Base-by-base conservation (phyloP, 2,329 filamentous ascomycete species). In the Sporothrix phasma region DNA sequence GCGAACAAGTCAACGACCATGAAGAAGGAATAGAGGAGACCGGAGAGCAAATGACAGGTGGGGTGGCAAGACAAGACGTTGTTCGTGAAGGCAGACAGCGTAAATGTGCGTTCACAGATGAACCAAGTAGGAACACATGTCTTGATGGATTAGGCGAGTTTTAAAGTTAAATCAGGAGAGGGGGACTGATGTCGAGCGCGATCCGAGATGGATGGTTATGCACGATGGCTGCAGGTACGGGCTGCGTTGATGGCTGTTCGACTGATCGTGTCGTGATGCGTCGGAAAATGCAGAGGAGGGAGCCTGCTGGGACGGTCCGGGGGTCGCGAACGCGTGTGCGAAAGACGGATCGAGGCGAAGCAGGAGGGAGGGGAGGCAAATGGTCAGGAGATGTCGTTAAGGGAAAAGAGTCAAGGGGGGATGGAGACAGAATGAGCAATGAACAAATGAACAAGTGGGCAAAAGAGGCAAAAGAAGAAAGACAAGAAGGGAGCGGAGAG, bases 161-260 rank as follows among this genome's bases (percentile, higher is more conserved):
- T 5, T 45, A n/a, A 8, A 43, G 19, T 39, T 53, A 29, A 47
- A 61, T 24, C 15, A 49, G 10, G 17, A 19, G 41, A 22, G 45
- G 47, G 47, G 31, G 29, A 39, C 24, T 37, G 56, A 34, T 61
- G 51, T 61, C 24, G 41, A 19, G 24, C 37, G 46, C 19, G 51
- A 53, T 58, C 29, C 43, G 37, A 26, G 49, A 58, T 39, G 60
- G 45, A 46, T 53, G 43, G 37, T 47, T 62, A 62, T 66, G 61
- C 62, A 61, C 43, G 47, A 63, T 54, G 64, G 66, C 66, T 71
- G 69, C 68, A 69, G 69, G 70, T 69, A 71, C 69, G 61, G 64
- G 37, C 29, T 61, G 49, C 45, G 61, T 24, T 54, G 60, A 34
- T 43, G 39, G 39, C 5, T n/a, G 62, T 49, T 31, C 62, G 62